Conservation (phyloP, 73 alveolate species). For the Paraurostyla sp. region DNA sequence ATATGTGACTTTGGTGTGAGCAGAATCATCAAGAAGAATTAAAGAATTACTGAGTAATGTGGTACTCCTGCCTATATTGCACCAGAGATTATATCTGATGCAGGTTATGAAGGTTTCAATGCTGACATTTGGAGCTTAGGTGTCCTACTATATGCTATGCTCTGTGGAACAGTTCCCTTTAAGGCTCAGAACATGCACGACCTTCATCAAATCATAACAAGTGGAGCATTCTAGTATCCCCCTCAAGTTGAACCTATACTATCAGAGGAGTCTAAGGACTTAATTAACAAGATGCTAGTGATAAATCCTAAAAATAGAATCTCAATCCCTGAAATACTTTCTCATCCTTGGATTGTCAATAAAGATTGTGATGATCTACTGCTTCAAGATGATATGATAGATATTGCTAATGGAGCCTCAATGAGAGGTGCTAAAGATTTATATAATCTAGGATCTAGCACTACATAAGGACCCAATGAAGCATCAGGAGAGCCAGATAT, state of each 20-base stretch:
- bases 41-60: constrained; percentile 92
- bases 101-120: constrained; percentile 96
- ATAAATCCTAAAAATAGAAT: constrained; percentile 54
- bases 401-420: constrained; percentile 4
- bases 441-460: constrained; percentile 14
- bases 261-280: constrained; percentile 62
- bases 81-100: constrained; percentile 96
- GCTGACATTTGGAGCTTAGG: constrained; percentile 98
- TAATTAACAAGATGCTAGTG: constrained; percentile 53
- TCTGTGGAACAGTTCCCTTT: constrained; percentile 97
- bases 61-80: constrained; percentile 99
- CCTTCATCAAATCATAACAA: constrained; percentile 81
- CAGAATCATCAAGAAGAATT: constrained; percentile 84
- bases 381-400: constrained; percentile 45
- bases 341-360: constrained; percentile 63
- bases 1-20: constrained; percentile 96
- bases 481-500: constrained; percentile 1
- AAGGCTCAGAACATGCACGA: constrained; percentile 92
- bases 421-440: background rate
- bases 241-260: constrained; percentile 18
- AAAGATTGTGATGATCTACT: constrained; percentile 33
- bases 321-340: constrained; percentile 69
- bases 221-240: constrained; percentile 75
- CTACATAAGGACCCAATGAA: constrained; percentile 14
- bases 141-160: constrained; percentile 89